Evolutionary conservation across 1,284 basidiomycete species (phyloP).

Genomic region (Ceratobasidium theobromae): DNA sequence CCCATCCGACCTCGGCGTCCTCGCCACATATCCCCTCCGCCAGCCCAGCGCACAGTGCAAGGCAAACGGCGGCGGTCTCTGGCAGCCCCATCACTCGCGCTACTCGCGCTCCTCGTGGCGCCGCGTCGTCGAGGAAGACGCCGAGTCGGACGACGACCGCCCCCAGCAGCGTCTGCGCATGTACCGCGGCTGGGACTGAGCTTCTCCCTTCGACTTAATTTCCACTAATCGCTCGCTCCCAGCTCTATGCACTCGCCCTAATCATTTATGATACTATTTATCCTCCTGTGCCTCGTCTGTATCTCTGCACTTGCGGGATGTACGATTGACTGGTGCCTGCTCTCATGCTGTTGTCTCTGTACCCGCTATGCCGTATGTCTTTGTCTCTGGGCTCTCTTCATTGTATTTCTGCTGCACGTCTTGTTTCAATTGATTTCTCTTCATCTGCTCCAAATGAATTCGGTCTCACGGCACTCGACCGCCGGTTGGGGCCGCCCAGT

Average conservation of each 20-base stretch:
- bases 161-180: constrained; percentile 1
- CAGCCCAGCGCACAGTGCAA: constrained; percentile 67
- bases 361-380: background rate
- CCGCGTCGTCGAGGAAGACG: constrained; percentile 21
- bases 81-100: constrained; percentile 63
- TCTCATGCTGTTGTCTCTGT: constrained; percentile 10
- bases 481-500: too few relatives aligned
- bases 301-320: background rate
- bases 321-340: background rate
- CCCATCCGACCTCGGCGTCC: constrained; percentile 39
- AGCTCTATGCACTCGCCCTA: constrained; percentile 2
- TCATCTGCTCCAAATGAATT: background rate
- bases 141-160: constrained; percentile 24
- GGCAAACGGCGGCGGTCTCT: constrained; percentile 70
- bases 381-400: constrained; percentile 20
- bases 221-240: background rate
- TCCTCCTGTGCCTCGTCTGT: constrained; percentile 3
- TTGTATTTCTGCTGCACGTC: constrained; percentile 14
- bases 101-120: constrained; percentile 33
- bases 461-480: too few relatives aligned
- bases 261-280: constrained; percentile 30
- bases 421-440: constrained; percentile 8
- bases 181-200: background rate
- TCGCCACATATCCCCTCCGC: constrained; percentile 60
- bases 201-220: background rate